Base-by-base conservation (phyloP, 306 rosid genomes). In the Ormosia emarginata region DNA sequence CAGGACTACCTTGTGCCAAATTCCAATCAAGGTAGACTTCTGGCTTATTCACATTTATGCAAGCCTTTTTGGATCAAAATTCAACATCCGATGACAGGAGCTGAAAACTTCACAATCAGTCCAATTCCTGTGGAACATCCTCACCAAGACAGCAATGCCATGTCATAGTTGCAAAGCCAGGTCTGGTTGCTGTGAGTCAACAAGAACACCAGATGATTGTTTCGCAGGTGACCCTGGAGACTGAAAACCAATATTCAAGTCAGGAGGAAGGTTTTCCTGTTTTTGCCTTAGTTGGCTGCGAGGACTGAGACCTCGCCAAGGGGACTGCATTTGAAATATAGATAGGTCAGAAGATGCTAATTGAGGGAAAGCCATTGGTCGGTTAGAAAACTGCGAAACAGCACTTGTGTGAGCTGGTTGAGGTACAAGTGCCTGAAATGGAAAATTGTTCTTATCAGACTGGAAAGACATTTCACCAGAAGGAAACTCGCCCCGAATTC, bases 111-210 rank as follows among this genome's bases (percentile, higher is more conserved):
- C 39, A 62, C 29, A 67, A 83, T 74, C 52, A 39, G 58, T 81
- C 57, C 44, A 84, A 58, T 74, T 75, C 74, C 61, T 55, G 69
- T 8, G 71, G 67, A 68, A 76, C 32, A 61, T 81, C 76, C 66
- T 61, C 49, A 37, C 39, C 86, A 85, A 63, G 89, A 91, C 79
- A 83, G 92, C 82, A 82, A 71, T 53, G 89, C 88, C 78, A 76
- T 14, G 53, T 93, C 89, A 95, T 49, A 93, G 97, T 79, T 95
- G 99, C 89, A 93, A 83, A 83, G 99, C 99, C 66, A 95, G 89
- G 89, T 95, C 99, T 46, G 98, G 99, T 87, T 95, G 98, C 89
- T 93, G 99, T 8, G 99, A 93, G 78, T 95, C 99, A 2, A 92
- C 97, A 78, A 84, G 68, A 40, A 91, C 91, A 58, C 93, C 92